Evolutionary conservation across 176 grass and related monocot species (phyloP).

Genomic region (Musa itinerans): DNA sequence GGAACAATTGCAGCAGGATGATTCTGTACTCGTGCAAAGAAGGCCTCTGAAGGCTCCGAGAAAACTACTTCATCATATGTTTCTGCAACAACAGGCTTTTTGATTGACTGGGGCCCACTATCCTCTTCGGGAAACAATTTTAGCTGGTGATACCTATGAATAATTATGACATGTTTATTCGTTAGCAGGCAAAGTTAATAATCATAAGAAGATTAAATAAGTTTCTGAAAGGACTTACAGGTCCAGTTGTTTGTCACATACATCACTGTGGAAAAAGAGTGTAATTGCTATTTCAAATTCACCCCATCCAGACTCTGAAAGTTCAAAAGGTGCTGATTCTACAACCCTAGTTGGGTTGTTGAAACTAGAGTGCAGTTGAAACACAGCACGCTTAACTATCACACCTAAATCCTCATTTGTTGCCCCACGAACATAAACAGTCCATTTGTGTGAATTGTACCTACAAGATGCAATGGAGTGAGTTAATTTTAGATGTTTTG

Average conservation of each 20-base stretch:
- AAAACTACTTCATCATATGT: conserved; percentile 79
- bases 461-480: conserved; percentile 18
- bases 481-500: not conserved
- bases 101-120: conserved; percentile 49
- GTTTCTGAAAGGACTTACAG: conserved; percentile 35
- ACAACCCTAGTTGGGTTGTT: conserved; percentile 75
- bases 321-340: conserved; percentile 68
- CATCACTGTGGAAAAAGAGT: conserved; percentile 82
- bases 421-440: conserved; percentile 70
- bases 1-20: conserved; percentile 87
- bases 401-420: conserved; percentile 82
- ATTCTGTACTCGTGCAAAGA: conserved; percentile 77
- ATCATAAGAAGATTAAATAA: not conserved
- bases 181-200: not conserved
- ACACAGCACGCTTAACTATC: conserved; percentile 74
- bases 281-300: conserved; percentile 98
- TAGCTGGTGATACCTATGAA: conserved; percentile 68
- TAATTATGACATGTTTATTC: not conserved
- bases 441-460: conserved; percentile 88
- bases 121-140: conserved; percentile 89
- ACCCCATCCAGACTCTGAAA: conserved; percentile 94
- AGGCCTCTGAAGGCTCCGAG: conserved; percentile 66
- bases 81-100: conserved; percentile 88
- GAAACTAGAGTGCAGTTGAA: conserved; percentile 98
- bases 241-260: conserved; percentile 75